Evolutionary conservation across 352 stramenopile genomes (phyloP), one percentile per base, ranked within the genome.

Genomic region (Elongisporangium undulatum): DNA sequence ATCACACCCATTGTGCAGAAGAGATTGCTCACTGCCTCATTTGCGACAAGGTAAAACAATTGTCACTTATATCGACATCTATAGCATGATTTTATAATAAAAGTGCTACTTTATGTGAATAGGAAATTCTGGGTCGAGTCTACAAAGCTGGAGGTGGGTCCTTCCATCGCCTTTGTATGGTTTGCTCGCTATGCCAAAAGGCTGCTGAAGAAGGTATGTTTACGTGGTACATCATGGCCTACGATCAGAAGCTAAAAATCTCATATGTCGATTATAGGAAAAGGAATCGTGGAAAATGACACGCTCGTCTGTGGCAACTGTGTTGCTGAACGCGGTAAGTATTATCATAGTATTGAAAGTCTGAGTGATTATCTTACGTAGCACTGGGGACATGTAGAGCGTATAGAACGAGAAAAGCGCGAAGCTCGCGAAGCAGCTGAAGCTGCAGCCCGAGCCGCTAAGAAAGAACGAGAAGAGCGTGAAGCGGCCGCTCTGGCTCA

Each of bases 91-190:
- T 7, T 21, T 45, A 19, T 48, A n/a, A 1, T 13, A 12, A 22
- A 16, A 9, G 39, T 20, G 10, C 23, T 38, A n/a, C 6, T 50
- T 7, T 41, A 41, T 13, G 8, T 48, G 17, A 17, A 21, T 55
- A 87, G 74, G 84, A 94, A 70, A 90, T 94, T 45, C 73, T 94
- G 29, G 84, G 84, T 1, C 78, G 82, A 23, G 76, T 87, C 56
- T 89, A 94, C 54, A 83, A 85, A 22, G 78, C 73, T 56, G 84
- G 68, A 0, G 79, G 82, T 26, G 63, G 65, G 2, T 74, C 73
- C 3, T 94, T 91, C 70, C 84, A 94, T 62, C 87, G 87, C 51
- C 71, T 90, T 15, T 94, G 84, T 54, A 91, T 94, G 80, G 54
- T 85, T 26, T 94, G 84, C 64, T 85, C 80, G 0, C 64, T 78